Conservation (phyloP, 2,329 filamentous ascomycete species). For the Sporothrix phasma region DNA sequence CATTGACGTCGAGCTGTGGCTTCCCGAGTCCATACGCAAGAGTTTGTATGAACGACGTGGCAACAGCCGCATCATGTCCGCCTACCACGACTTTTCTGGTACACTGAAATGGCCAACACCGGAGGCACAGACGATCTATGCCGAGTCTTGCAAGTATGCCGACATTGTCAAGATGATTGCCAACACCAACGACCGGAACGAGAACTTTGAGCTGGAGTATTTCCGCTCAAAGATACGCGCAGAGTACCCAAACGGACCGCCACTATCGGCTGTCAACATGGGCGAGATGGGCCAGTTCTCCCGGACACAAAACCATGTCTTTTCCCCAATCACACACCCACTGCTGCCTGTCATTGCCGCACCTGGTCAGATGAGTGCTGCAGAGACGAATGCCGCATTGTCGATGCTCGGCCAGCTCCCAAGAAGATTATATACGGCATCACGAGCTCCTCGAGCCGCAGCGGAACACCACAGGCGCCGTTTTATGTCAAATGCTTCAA, state of each 20-base stretch:
- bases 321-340: slow-evolving; percentile 81
- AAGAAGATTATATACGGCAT: slow-evolving; percentile 75
- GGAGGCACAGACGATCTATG: slow-evolving; percentile 62
- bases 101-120: slow-evolving; percentile 73
- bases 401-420: slow-evolving; percentile 72
- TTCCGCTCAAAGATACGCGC: slow-evolving; percentile 68
- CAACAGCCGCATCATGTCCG: slow-evolving; percentile 79
- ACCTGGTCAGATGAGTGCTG: slow-evolving; percentile 74
- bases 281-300: slow-evolving; percentile 78
- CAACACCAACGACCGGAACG: slow-evolving; percentile 69
- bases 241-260: slow-evolving; percentile 58
- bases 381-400: slow-evolving; percentile 72
- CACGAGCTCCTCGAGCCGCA: slow-evolving; percentile 55
- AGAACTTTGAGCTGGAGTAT: slow-evolving; percentile 85
- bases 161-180: slow-evolving; percentile 90
- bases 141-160: slow-evolving; percentile 60
- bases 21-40: slow-evolving; percentile 64
- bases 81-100: slow-evolving; percentile 81
- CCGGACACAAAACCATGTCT: slow-evolving; percentile 72
- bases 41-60: slow-evolving; percentile 60
- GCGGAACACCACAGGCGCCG: slow-evolving; percentile 60
- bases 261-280: slow-evolving; percentile 80
- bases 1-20: slow-evolving; percentile 80
- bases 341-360: slow-evolving; percentile 75
- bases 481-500: slow-evolving; percentile 83